A percentile compares a stretch with the other conserved stretches of the same genome.
These are phyloP conservation scores for Eucalyptus pauciflora DNA, from an alignment of 345 rosid genomes.

Conservation along the genomic window DNA sequence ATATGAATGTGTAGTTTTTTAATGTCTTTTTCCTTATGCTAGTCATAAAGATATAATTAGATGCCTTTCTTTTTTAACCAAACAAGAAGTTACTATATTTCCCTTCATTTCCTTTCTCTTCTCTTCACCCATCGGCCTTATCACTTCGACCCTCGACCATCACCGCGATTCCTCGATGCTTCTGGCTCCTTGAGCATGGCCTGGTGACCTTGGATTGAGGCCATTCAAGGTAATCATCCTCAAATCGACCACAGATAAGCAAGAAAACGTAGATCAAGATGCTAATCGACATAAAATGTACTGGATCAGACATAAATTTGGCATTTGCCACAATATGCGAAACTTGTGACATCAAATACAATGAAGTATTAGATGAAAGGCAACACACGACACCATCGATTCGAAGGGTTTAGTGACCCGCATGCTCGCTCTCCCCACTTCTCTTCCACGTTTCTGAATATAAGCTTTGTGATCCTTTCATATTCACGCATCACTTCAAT, in stretches of 20 bases:
- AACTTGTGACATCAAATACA: background rate
- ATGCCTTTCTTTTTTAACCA: background rate
- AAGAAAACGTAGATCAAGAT: background rate
- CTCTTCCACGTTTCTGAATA: background rate
- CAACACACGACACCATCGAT: background rate
- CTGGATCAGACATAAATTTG: background rate
- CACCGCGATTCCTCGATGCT: background rate
- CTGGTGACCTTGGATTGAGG: background rate
- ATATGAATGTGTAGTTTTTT: background rate
- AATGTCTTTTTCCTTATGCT: background rate
- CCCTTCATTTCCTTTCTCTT: too few relatives aligned
- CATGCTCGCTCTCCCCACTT: background rate
- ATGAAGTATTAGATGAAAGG: background rate
- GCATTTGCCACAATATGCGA: background rate
- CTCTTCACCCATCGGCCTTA: background rate
- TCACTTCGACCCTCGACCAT: background rate
- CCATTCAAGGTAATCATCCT: background rate
- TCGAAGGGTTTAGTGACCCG: background rate
- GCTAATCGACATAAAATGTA: background rate
- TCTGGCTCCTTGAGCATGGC: background rate
- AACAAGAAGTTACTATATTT: background rate
- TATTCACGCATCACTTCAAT: accelerated
- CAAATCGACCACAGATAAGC: background rate
- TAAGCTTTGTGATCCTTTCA: background rate
- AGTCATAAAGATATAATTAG: background rate